Evolutionary conservation across 768 basidiomycete species (phyloP).

Genomic region (Agrocybe chaxingu): DNA sequence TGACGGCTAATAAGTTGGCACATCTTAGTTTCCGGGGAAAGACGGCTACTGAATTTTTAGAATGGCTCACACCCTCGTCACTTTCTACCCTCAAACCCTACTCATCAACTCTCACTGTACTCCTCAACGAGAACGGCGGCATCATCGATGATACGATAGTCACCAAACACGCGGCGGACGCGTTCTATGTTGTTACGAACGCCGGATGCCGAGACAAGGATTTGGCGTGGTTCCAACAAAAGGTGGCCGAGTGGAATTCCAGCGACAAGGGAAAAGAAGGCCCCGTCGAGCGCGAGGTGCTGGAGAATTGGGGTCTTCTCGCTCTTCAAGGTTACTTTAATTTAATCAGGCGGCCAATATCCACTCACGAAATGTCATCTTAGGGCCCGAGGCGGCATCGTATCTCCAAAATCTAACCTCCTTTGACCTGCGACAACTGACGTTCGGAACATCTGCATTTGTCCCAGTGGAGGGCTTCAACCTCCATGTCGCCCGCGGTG

Average conservation of each 20-base stretch:
- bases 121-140: conserved; percentile 86
- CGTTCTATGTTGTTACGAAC: conserved; percentile 96
- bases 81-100: conserved; percentile 65
- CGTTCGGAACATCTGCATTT: conserved; percentile 84
- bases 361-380: background rate
- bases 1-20: conserved; percentile 1
- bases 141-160: conserved; percentile 97
- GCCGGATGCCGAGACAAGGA: conserved; percentile 85
- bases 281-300: conserved; percentile 73
- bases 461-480: conserved; percentile 75
- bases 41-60: conserved; percentile 76
- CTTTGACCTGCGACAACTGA: conserved; percentile 68
- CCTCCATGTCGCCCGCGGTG: conserved; percentile 88
- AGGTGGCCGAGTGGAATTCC: conserved; percentile 77
- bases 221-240: conserved; percentile 68
- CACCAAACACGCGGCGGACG: conserved; percentile 74
- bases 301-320: conserved; percentile 84
- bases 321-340: conserved; percentile 76
- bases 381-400: conserved; percentile 79
- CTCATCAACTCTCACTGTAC: conserved; percentile 81
- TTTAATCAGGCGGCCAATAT: background rate
- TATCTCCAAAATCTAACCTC: conserved; percentile 77
- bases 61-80: conserved; percentile 87
- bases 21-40: conserved; percentile 74
- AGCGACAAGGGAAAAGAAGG: conserved; percentile 48